Conservation (phyloP, 2,329 filamentous ascomycete species). For the Tolypocladium album region DNA sequence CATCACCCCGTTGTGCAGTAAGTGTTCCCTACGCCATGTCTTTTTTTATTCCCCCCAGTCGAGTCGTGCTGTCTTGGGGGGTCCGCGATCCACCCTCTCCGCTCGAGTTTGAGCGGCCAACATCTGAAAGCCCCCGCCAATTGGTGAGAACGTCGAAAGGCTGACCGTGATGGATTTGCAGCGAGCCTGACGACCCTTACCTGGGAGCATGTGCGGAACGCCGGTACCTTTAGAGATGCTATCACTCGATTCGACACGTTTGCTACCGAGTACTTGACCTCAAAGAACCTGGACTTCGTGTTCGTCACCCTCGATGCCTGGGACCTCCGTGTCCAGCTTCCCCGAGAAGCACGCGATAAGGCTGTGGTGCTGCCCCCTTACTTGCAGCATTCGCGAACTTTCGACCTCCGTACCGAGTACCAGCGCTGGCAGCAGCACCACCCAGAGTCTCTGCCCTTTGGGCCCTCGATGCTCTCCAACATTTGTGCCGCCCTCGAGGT, state of each 20-base stretch:
- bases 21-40: slow-evolving; percentile 32
- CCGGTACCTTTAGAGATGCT: slow-evolving; percentile 93
- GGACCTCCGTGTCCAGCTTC: slow-evolving; percentile 96
- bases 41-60: slow-evolving; percentile 6
- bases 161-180: slow-evolving; percentile 26
- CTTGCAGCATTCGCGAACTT: slow-evolving; percentile 93
- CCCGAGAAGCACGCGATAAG: slow-evolving; percentile 95
- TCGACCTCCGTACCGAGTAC: slow-evolving; percentile 94
- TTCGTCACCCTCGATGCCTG: slow-evolving; percentile 98
- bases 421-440: slow-evolving; percentile 98
- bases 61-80: neutral
- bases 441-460: slow-evolving; percentile 92
- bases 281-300: slow-evolving; percentile 90
- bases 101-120: neutral
- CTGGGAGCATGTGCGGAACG: slow-evolving; percentile 97
- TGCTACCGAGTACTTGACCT: slow-evolving; percentile 80
- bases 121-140: neutral
- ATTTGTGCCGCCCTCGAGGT: slow-evolving; percentile 98
- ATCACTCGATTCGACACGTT: slow-evolving; percentile 92
- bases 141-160: neutral
- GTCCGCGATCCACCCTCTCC: neutral
- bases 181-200: slow-evolving; percentile 95
- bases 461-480: slow-evolving; percentile 88
- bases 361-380: slow-evolving; percentile 93
- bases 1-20: slow-evolving; percentile 97